Base-by-base conservation (phyloP, 768 basidiomycete species). In the Strobilomyces dryophilus region DNA sequence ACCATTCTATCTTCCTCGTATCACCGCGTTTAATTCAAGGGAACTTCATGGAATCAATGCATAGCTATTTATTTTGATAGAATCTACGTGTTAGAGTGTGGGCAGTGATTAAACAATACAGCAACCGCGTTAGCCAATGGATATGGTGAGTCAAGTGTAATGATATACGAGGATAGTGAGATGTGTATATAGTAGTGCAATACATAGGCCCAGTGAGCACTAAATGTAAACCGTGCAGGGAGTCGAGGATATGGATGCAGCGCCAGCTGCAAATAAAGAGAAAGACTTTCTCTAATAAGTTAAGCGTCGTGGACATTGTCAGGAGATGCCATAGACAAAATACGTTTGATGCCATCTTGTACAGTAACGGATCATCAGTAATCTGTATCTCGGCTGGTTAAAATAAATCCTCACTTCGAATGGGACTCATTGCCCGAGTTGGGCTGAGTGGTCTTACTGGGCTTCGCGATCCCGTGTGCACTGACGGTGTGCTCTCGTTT, bases 361-460 rank as follows among this genome's bases (percentile, higher is more conserved):
- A 8, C 17, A 47, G 32, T 10, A 48, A 52, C 5, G 39, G 17
- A 26, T 45, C 49, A 31, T 66, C 20, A 62, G 48, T 14, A 44
- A 40, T 10, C 41, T 20, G 10, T 1, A 31, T 37, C 17, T n/a
- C n/a, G 12, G 29, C 29, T 11, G 6, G 12, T 49, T n/a, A 32
- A 11, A 58, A 35, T 44, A 32, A 20, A 15, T 14, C 17, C 58
- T 59, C 52, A 59, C 59, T 35, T 51, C 57, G 58, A 34, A 59
- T 53, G 36, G 53, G 58, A 47, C 66, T 66, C 57, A 61, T 57
- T 50, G 72, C 70, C 49, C 67, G 63, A 3, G 66, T 54, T 45
- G 73, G 73, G 61, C 72, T 71, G 39, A 68, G 51, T 15, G 63
- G 58, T 49, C 67, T 67, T 2, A 45, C 47, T 4, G 62, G 58